These are phyloP conservation scores for Alternaria solani DNA, from an alignment of 2,329 filamentous ascomycete genomes.

Conservation along the genomic window DNA sequence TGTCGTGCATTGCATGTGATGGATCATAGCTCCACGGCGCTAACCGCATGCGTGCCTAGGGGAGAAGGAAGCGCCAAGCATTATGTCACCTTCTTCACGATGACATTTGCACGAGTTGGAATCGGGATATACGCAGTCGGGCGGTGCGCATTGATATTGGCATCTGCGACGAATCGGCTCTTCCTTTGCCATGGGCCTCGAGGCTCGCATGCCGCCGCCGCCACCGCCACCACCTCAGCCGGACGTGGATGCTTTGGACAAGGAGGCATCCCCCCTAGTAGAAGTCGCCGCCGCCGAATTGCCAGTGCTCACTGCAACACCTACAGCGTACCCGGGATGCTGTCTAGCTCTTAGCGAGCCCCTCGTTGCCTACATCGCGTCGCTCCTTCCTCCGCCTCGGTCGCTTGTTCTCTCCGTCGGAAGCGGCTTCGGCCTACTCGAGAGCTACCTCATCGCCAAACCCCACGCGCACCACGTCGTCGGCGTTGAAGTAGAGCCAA, in stretches of 20 bases:
- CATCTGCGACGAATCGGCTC: accelerated
- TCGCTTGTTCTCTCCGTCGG: slow-evolving; percentile 55
- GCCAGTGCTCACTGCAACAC: slow-evolving; percentile 28
- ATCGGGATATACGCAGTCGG: too few species aligned
- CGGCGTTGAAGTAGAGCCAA: slow-evolving; percentile 60
- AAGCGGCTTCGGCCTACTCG: slow-evolving; percentile 61
- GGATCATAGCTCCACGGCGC: slow-evolving; percentile 26
- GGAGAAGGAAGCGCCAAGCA: background rate
- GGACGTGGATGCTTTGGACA: background rate
- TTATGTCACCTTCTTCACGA: background rate
- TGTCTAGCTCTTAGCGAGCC: slow-evolving; percentile 48
- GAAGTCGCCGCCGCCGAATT: slow-evolving; percentile 1
- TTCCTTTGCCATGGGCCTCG: background rate
- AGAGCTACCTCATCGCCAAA: slow-evolving; percentile 50
- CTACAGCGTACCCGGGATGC: slow-evolving; percentile 41
- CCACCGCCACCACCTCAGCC: background rate
- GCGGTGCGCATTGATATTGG: background rate
- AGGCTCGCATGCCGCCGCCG: background rate
- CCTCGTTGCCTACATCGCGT: slow-evolving; percentile 36
- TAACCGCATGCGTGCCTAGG: slow-evolving; percentile 7
- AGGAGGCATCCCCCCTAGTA: background rate
- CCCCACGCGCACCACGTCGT: slow-evolving; percentile 43
- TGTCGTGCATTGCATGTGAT: slow-evolving; percentile 16
- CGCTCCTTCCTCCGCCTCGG: slow-evolving; percentile 35
- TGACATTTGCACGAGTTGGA: background rate